Conservation (phyloP, 768 basidiomycete species). For the Lactifluus rugatus region DNA sequence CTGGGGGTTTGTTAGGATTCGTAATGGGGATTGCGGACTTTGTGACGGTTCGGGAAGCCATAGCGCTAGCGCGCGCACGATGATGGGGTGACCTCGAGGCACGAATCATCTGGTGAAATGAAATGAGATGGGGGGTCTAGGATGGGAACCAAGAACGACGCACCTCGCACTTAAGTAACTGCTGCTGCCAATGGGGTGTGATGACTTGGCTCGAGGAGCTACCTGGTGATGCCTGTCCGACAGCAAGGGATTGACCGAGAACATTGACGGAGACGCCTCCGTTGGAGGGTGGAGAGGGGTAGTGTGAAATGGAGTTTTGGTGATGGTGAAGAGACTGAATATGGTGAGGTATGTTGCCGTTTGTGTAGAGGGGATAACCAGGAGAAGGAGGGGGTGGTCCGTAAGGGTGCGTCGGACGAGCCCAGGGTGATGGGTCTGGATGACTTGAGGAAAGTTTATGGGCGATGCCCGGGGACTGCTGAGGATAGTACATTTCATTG, state of each 20-base stretch:
- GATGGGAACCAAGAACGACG: conserved; percentile 29
- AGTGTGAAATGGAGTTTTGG: conserved; percentile 73
- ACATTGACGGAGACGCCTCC: conserved; percentile 17
- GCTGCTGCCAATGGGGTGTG: conserved; percentile 85
- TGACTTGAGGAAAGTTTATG: conserved; percentile 61
- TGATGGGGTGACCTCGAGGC: conserved; percentile 85
- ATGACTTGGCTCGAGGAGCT: conserved; percentile 48
- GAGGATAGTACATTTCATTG: conserved; percentile 74
- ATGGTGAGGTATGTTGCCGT: conserved; percentile 45
- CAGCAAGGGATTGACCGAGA: conserved; percentile 17
- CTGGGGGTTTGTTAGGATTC: conserved; percentile 66
- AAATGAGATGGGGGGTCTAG: conserved; percentile 1
- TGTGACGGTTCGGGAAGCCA: conserved; percentile 79
- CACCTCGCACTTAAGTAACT: conserved; percentile 88
- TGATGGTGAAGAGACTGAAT: conserved; percentile 52
- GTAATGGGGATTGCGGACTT: conserved; percentile 88
- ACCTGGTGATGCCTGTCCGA: conserved; percentile 19
- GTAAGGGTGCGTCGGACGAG: conserved; percentile 46
- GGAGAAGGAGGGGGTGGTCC: conserved; percentile 56
- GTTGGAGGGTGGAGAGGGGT: conserved; percentile 63
- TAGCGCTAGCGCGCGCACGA: conserved; percentile 88
- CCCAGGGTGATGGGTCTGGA: conserved; percentile 70
- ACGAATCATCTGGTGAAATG: conserved; percentile 56
- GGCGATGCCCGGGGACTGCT: conserved; percentile 71
- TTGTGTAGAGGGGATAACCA: conserved; percentile 67